Base-by-base conservation (phyloP, 2,329 filamentous ascomycete species). In the Fusarium veterinarium region DNA sequence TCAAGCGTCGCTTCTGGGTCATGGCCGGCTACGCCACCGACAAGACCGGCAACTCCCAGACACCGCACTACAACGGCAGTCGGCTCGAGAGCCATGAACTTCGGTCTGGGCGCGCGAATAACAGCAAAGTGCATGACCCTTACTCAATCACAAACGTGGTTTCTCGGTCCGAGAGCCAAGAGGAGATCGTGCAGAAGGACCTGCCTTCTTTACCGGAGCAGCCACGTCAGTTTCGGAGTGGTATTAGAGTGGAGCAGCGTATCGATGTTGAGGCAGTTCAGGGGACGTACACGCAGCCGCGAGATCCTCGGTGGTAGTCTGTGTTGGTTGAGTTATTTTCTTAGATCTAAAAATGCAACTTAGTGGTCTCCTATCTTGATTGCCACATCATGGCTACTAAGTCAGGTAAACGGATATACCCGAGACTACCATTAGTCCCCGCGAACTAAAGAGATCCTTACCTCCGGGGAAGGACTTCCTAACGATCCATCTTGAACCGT, bases 1-100 rank as follows among this genome's bases (percentile, higher is more conserved):
- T 78, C 37, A 76, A 65, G 35, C 74, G 69, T 12, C 71, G 69
- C 12, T 79, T 80, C 58, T 80, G 78, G 78, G 38, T 44, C 1
- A n/a, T 49, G 20, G 44, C 52, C 0, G 49, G 64, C 9, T 55
- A 65, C 25, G 46, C 33, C 6, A 59, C 64, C 0, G 31, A 52
- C 2, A 61, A 23, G 8, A 6, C 42, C 0, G 42, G 48, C 3
- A 19, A 20, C 3, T 68, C 57, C 4, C 41, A 51, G 38, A 31
- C n/a, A 13, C 30, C 60, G 2, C 52, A 62, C 20, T 53, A 59
- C 16, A 45, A 40, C 5, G 38, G 44, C 1, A 52, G 46, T 14
- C 33, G 45, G 14, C 25, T 38, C 1, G 69, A 71, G 23, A 64
- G 68, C 8, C 48, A 71, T 4, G 63, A 68, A 4, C 40, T 71